Evolutionary conservation across 495 filamentous ascomycete genomes (phyloP), one percentile per base, ranked within the genome.

Genomic region (Talaromyces proteolyticus): DNA sequence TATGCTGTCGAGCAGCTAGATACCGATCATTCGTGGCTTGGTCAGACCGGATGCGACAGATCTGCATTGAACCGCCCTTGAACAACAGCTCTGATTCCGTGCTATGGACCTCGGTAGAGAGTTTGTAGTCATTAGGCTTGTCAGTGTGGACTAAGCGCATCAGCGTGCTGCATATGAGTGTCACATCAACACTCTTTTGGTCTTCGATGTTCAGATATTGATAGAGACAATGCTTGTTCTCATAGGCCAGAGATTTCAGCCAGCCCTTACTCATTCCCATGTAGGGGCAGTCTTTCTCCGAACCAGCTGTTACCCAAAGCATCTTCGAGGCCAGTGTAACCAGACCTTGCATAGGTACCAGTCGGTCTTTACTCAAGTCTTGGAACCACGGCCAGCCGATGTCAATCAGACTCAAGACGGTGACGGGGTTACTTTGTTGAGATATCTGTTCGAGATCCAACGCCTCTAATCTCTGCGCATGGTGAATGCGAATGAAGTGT

Each of bases 161-260:
- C 5, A 42, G 19, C 5, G 39, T 21, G n/a, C 16, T 42, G 39
- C 6, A 17, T 17, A 42, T 42, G 6, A 21, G n/a, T 5, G 16
- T 16, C 5, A 42, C n/a, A 17, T 42, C 19, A 8, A 17, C 39
- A 17, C 6, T n/a, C 5, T 42, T n/a, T 21, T 17, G 19, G n/a
- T 42, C 39, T 42, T 17, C 39, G 19, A 42, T 42, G 39, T 42
- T 42, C 39, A 42, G 19, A n/a, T 42, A 42, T 21, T 42, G 39
- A 21, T 17, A 42, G n/a, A 17, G 39, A 8, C 16, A 42, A 21
- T 42, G 19, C 39, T 17, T 17, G 19, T 42, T 42, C 39, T 42
- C 39, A 21, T 42, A 42, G 16, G 16, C 39, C 39, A 42, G n/a
- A 5, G 16, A 42, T 21, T 17, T 21, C 39, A 42, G 19, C n/a